Evolutionary conservation across 495 filamentous ascomycete species (phyloP), one percentile per base, ranked within the genome.

Genomic region (Hyphodiscus hymeniophilus): DNA sequence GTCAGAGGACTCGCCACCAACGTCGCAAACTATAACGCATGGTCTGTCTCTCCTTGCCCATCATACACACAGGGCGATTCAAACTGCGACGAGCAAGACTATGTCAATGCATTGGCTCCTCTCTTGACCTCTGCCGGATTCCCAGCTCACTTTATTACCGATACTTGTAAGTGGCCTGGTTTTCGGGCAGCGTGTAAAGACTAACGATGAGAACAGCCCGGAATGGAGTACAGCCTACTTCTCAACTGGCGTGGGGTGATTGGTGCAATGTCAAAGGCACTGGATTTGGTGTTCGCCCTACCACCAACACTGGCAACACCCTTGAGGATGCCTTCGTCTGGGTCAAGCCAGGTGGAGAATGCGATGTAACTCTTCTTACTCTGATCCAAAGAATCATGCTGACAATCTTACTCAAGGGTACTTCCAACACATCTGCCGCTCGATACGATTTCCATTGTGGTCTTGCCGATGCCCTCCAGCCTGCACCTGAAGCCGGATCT

Each of bases 281-380:
- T 41, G 85, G 85, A 26, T 89, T 89, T 62, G 85, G 86, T 63
- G 70, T 74, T 38, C 81, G 80, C 47, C 80, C 81, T 0, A 82
- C 80, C 3, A 70, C 77, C 30, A 59, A 73, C 50, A 86, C 84
- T 7, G 80, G 79, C 45, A 58, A 74, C 61, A 58, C 69, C 20
- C 72, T 85, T 22, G 71, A 74, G 43, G 84, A 89, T 63, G 81
- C 85, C 38, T 87, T 89, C 66, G 83, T 88, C 63, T 89, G 85
- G 86, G 69, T 85, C 56, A 89, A 89, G 77, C 85, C 84, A 45
- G 86, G 86, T 58, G 86, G 85, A 55, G 85, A 92, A 65, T 80
- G 77, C 35, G 86, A 89, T 63, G 55, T 50, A 13, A 21, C 20
- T 20, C 39, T 8, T 23, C 3, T n/a, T 24, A 21, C 2, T 15